Conservation (phyloP, 106 monocot species). For the Agapanthus africanus region DNA sequence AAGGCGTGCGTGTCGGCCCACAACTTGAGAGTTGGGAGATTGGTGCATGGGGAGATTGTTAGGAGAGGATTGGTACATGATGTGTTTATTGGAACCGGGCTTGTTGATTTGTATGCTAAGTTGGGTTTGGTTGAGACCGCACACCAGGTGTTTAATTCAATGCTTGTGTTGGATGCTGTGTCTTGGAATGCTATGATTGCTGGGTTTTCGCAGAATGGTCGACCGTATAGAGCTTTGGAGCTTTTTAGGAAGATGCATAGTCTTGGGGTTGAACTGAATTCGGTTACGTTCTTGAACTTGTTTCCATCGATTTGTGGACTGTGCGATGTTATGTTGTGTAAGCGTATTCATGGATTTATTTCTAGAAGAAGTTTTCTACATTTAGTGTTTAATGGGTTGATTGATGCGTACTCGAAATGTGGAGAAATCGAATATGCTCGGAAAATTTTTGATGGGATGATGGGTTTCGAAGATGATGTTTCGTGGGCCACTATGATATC, state of each 20-base stretch:
- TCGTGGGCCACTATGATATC: slow-evolving; percentile 75
- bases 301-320: slow-evolving; percentile 51
- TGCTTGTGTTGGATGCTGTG: slow-evolving; percentile 42
- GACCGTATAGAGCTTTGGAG: slow-evolving; percentile 26
- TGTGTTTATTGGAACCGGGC: slow-evolving; percentile 43
- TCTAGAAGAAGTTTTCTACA: slow-evolving; percentile 23
- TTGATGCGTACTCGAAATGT: slow-evolving; percentile 71
- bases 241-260: slow-evolving; percentile 37
- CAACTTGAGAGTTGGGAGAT: slow-evolving; percentile 15
- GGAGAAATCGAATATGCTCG: slow-evolving; percentile 27
- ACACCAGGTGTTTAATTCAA: slow-evolving; percentile 45
- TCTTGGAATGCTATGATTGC: slow-evolving; percentile 68
- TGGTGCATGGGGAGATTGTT: slow-evolving; percentile 27
- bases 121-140: slow-evolving; percentile 33
- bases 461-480: slow-evolving; percentile 31
- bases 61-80: slow-evolving; percentile 34
- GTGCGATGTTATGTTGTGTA: slow-evolving; percentile 26
- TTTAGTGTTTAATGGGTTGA: slow-evolving; percentile 49
- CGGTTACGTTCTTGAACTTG: slow-evolving; percentile 55
- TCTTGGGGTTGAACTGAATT: slow-evolving; percentile 21
- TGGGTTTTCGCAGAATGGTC: slow-evolving; percentile 28
- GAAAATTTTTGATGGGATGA: slow-evolving; percentile 41
- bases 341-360: slow-evolving; percentile 44
- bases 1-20: slow-evolving; percentile 48
- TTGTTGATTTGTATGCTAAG: slow-evolving; percentile 60